Evolutionary conservation across 148 eudicot genomes (phyloP), one percentile per base, ranked within the genome.

Genomic region (Cornus controversa): DNA sequence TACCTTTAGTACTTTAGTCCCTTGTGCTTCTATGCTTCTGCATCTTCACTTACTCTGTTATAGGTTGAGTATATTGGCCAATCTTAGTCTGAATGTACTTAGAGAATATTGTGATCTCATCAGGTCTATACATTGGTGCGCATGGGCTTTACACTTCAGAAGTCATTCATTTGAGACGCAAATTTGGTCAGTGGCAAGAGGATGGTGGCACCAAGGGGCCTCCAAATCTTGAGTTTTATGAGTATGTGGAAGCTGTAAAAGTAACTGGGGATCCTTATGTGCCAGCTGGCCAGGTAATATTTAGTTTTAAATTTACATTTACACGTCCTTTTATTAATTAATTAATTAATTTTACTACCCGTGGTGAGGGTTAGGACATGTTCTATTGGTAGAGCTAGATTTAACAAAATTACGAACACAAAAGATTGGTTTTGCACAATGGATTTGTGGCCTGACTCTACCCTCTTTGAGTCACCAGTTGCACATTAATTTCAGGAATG

Each of bases 161-260:
- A 85, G 97, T 96, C 68, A 92, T 96, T 79, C 94, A 96, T 78
- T 50, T 96, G 85, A 93, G 86, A 82, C 97, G 91, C 75, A 91
- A 84, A 82, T 88, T 92, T 85, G 99, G 99, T 47, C 99, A 96
- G 72, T 96, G 99, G 99, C 75, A 89, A 80, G 98, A 84, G 11
- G 91, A 91, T 67, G 87, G 85, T 71, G 84, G 75, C 70, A 74
- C 78, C 66, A 82, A 83, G 60, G 86, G 75, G 79, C 77, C 85
- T 70, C 78, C 85, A 74, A 83, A 88, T 78, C 89, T 89, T 70
- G 95, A 89, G 71, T 96, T 96, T 82, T 96, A 96, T 81, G 99
- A 96, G 86, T 96, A 96, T 75, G 98, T 93, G 69, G 99, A 96
- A 87, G 98, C 98, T 80, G 85, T 96, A 71, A 93, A 93, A 84